These are phyloP conservation scores for Tetragonia tetragonoides DNA, from an alignment of 148 eudicot species.

Conservation along the genomic window DNA sequence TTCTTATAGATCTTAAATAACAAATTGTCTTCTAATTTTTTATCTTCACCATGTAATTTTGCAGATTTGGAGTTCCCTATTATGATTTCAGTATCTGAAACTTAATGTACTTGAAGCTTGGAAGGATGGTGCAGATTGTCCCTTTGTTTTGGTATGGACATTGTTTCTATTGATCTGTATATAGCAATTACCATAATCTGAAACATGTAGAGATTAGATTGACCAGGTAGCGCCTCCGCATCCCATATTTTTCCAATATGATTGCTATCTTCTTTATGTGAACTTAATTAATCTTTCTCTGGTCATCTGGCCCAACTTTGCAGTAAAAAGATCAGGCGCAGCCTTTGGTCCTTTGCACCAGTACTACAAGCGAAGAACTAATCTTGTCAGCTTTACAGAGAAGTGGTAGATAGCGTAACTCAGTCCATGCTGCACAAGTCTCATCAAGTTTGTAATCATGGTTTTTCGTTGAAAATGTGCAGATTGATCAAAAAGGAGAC, in stretches of 20 bases:
- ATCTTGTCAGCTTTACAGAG: slow-evolving; percentile 76
- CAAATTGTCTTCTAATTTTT: no score
- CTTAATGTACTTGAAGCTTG: slow-evolving; percentile 88
- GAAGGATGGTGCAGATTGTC: slow-evolving; percentile 82
- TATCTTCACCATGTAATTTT: background rate
- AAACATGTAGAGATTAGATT: background rate
- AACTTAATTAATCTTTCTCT: slow-evolving; percentile 4
- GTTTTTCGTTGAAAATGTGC: slow-evolving; percentile 29
- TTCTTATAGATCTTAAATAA: no score
- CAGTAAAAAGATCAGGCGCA: slow-evolving; percentile 93
- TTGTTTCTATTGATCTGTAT: background rate
- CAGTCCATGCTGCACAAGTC: background rate
- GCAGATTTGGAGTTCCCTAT: slow-evolving; percentile 87
- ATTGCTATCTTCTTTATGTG: no score
- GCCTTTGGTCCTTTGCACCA: slow-evolving; percentile 78
- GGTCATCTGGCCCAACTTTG: slow-evolving; percentile 16
- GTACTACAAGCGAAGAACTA: slow-evolving; percentile 84
- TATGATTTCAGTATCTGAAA: slow-evolving; percentile 70
- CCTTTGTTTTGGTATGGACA: slow-evolving; percentile 72
- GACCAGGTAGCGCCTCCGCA: background rate
- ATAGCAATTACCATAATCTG: background rate
- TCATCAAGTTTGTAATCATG: slow-evolving; percentile 15
- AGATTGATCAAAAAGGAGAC: slow-evolving; percentile 76
- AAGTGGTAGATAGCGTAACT: slow-evolving; percentile 50
- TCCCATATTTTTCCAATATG: background rate